These are phyloP conservation scores for Cladosporium sphaerospermum DNA, from an alignment of 2,329 filamentous ascomycete genomes.

Conservation along the genomic window DNA sequence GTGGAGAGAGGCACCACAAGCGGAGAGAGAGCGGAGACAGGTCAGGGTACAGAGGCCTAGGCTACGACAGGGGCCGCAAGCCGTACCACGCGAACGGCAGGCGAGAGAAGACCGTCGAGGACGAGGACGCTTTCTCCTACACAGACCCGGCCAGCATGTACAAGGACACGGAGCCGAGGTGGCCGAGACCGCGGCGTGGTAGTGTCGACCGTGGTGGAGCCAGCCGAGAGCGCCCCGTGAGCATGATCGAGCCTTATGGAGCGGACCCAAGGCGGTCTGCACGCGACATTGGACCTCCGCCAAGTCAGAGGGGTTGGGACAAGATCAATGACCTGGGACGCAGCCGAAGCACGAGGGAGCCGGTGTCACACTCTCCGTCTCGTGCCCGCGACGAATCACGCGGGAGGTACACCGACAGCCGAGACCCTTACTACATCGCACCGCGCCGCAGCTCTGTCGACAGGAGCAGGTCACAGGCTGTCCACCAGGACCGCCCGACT, in stretches of 20 bases:
- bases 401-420: conserved; percentile 18
- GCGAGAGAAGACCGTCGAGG: conserved; percentile 27
- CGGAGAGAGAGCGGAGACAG: conserved; percentile 28
- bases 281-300: conserved; percentile 50
- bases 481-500: conserved; percentile 45
- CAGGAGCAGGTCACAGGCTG: conserved; percentile 35
- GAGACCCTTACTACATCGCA: conserved; percentile 35
- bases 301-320: conserved; percentile 64
- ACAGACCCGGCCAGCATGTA: conserved; percentile 47
- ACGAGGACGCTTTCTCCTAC: conserved; percentile 44
- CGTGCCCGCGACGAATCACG: conserved; percentile 22
- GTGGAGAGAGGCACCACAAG: conserved; percentile 33
- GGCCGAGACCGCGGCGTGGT: conserved; percentile 35
- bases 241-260: conserved; percentile 34
- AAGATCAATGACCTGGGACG: conserved; percentile 52
- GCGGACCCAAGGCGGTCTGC: conserved; percentile 26
- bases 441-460: conserved; percentile 34
- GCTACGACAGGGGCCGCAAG: conserved; percentile 23
- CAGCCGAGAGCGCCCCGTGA: conserved; percentile 39
- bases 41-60: conserved; percentile 19
- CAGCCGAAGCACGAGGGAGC: conserved; percentile 41
- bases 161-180: conserved; percentile 44
- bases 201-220: conserved; percentile 37
- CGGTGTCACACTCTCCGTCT: conserved; percentile 21
- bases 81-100: conserved; percentile 25